A percentile compares a stretch with the other conserved stretches of the same genome.
Conservation (phyloP, 2,329 filamentous ascomycete genomes). For the Diplodia corticola region DNA sequence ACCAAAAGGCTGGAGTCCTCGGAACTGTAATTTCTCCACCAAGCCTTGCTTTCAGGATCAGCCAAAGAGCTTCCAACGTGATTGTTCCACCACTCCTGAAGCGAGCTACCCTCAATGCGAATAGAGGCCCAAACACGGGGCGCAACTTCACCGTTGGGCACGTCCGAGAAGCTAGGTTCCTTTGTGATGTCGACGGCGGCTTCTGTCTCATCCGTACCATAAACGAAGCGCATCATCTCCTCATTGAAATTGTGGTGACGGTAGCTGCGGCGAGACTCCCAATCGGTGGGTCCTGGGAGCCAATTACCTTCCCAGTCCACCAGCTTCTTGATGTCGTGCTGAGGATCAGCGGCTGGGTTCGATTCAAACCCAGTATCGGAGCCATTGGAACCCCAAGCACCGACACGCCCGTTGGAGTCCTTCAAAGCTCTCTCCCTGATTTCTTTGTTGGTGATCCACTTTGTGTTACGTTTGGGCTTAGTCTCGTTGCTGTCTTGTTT, state of each 20-base stretch:
- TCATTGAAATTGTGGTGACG: constrained; percentile 36
- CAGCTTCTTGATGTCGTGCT: constrained; percentile 37
- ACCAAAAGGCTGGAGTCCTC: constrained; percentile 20
- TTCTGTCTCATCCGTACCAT: constrained; percentile 23
- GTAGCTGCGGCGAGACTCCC: constrained; percentile 43
- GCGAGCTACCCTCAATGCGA: constrained; percentile 1
- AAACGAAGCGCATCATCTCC: constrained; percentile 37
- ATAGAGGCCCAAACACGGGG: constrained; percentile 4
- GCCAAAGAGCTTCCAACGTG: constrained; percentile 8
- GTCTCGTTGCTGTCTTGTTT: not conserved
- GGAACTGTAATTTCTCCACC: constrained; percentile 32
- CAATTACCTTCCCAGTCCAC: constrained; percentile 49
- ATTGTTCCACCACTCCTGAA: constrained; percentile 24
- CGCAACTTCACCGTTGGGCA: constrained; percentile 9
- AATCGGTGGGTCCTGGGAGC: constrained; percentile 50
- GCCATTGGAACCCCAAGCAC: not conserved
- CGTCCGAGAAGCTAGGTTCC: not conserved
- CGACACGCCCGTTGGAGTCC: not conserved
- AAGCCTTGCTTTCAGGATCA: constrained; percentile 33
- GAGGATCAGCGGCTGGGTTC: constrained; percentile 1
- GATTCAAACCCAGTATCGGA: not conserved
- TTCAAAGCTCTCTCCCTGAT: constrained; percentile 2
- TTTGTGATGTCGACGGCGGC: not conserved
- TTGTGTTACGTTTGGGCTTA: not conserved
- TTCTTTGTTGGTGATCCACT: constrained; percentile 20